Evolutionary conservation across 208 protist genomes (phyloP), one percentile per base, ranked within the genome.

Genomic region (Leishmania guyanensis): DNA sequence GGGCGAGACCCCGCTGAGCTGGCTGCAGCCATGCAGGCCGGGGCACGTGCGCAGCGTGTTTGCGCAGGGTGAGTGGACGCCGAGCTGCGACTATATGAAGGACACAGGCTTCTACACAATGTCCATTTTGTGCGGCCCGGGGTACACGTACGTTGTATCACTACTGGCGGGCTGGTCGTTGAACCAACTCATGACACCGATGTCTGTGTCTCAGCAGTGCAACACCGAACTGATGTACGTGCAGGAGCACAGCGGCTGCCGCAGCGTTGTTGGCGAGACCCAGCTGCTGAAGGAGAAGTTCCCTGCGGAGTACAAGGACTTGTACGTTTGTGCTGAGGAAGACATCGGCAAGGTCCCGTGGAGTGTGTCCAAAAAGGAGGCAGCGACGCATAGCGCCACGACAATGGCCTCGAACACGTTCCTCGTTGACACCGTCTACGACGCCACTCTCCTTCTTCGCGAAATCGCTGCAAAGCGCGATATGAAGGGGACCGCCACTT

Each of bases 191-290:
- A 88, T 86, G 50, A 92, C 89, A 48, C 94, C 94, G 33, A 89
- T 97, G 80, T 93, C 91, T n/a, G 85, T 88, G 17, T 83, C 88
- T 54, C 90, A 94, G 83, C 88, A 86, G 26, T 96, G 92, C 86
- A 80, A 90, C 33, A 84, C 85, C 62, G 94, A 97, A 79, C 87
- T 97, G 29, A 94, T 90, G 78, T 95, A 97, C 79, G 89, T 96
- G 64, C 89, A 96, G 66, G 91, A 94, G 56, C 92, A 97, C 85
- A 96, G 92, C 77, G 89, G 84, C 33, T 80, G 83, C 77, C 85
- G 88, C 75, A 83, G 78, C 22, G 83, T 97, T 29, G 65, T 97
- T 29, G 92, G 91, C 6, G 85, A 96, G 56, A 90, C 84, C 9
- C 66, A 29, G 16, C 58, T 90, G 33, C 81, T 96, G 39, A 77